Evolutionary conservation across 306 rosid species (phyloP), one percentile per base, ranked within the genome.

Genomic region (Vigna nakashimae): DNA sequence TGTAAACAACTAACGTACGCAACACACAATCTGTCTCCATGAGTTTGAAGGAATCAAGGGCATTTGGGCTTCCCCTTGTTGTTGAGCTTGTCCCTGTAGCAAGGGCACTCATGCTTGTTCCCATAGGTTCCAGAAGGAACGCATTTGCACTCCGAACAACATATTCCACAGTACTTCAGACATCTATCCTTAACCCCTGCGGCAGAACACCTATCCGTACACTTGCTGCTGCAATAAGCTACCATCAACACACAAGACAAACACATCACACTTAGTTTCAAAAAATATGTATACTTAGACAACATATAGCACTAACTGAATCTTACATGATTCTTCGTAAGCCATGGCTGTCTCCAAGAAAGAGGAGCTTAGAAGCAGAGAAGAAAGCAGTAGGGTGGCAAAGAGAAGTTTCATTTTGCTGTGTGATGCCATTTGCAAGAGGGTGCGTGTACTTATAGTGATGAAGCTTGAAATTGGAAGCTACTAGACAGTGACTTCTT

Each of bases 121-220:
- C 94, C 97, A 45, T 83, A 91, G 1, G 93, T 91, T 18, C 94
- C 92, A 30, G 94, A 91, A 78, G 96, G 94, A 67, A 92, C 97
- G 65, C 97, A 90, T 59, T 89, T 90, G 88, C 97, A 92, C 68
- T 78, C 72, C 30, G 34, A 32, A 64, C 96, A 89, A 84, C 98
- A 92, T 45, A 90, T 80, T 66, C 83, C 88, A 65, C 93, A 92
- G 77, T 83, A 90, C 91, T 81, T 89, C 28, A 89, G 7, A 83
- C 97, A 90, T 72, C 96, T 83, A 63, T 91, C 96, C 62, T 26
- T 24, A 26, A 89, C 85, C 48, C 87, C 91, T 30, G 94, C 94
- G 6, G 45, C 76, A 11, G 89, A 68, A 57, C 96, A 92, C 79
- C 96, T 82, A 3, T 57, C 75, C 15, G 60, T 4, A 69, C 97